These are phyloP conservation scores for Saururus chinensis DNA, from an alignment of 164 flowering plant genomes.

Conservation along the genomic window DNA sequence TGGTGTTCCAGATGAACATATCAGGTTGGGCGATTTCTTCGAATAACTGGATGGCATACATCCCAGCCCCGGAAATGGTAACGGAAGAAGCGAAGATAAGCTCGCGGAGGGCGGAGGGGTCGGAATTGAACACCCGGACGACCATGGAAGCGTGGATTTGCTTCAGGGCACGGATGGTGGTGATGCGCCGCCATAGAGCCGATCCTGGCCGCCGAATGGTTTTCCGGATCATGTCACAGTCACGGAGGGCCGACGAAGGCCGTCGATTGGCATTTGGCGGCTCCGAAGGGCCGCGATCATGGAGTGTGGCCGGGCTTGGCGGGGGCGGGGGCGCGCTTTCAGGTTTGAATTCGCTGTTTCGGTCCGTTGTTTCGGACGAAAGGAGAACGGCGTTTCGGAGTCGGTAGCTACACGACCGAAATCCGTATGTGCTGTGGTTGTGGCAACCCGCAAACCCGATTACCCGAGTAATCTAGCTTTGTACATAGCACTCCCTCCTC, in stretches of 20 bases:
- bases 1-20: conserved; percentile 63
- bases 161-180: conserved; percentile 33
- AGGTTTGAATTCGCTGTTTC: too few species aligned
- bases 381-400: too few species aligned
- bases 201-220: neutral
- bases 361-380: too few species aligned
- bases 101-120: conserved; percentile 43
- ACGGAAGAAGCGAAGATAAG: conserved; percentile 41
- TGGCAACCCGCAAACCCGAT: too few species aligned
- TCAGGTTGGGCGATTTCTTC: conserved; percentile 52
- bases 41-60: conserved; percentile 60
- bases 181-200: conserved; percentile 38
- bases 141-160: conserved; percentile 54
- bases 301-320: too few species aligned
- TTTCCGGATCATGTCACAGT: conserved; percentile 2
- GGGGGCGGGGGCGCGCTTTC: too few species aligned
- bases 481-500: too few species aligned
- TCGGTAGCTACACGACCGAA: too few species aligned
- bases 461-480: too few species aligned
- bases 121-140: conserved; percentile 47
- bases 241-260: neutral
- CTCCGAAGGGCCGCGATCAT: too few species aligned
- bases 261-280: too few species aligned
- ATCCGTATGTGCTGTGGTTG: too few species aligned
- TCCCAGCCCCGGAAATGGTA: conserved; percentile 26